Conservation (phyloP, 1,284 basidiomycete genomes). For the Ganoderma meredithae region DNA sequence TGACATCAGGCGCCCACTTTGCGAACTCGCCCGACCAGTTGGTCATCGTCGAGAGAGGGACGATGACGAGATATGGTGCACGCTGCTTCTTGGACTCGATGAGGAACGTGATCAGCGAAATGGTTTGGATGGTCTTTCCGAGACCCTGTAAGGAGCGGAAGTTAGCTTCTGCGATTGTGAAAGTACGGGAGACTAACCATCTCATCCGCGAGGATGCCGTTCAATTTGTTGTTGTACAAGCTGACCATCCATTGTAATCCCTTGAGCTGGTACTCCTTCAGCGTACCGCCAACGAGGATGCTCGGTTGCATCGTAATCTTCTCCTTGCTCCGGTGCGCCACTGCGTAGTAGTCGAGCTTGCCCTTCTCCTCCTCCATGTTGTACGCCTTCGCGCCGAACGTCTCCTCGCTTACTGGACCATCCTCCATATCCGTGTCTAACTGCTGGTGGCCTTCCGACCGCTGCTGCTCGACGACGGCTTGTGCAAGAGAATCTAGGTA, state of each 20-base stretch:
- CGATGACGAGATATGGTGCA: conserved; percentile 97
- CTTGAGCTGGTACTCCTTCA: conserved; percentile 95
- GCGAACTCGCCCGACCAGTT: conserved; percentile 99
- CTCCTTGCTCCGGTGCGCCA: conserved; percentile 95
- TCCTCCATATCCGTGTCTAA: conserved; percentile 55
- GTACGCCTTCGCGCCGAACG: conserved; percentile 85
- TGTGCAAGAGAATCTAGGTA: conserved; percentile 97
- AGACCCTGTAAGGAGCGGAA: conserved; percentile 72
- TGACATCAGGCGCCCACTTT: conserved; percentile 94
- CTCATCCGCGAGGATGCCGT: conserved; percentile 97
- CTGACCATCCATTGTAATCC: conserved; percentile 99
- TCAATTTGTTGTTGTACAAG: conserved; percentile 97
- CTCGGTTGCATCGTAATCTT: conserved; percentile 85
- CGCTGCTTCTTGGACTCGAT: conserved; percentile 93
- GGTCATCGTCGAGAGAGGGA: conserved; percentile 97
- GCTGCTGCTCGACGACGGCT: conserved; percentile 95
- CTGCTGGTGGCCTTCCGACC: conserved; percentile 62
- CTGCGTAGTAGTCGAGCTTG: conserved; percentile 97
- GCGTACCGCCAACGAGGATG: conserved; percentile 83
- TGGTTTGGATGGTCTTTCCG: conserved; percentile 96
- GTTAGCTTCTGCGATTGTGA: not conserved
- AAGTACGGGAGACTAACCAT: conserved; percentile 71
- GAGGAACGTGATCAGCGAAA: conserved; percentile 95
- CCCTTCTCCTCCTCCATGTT: conserved; percentile 64
- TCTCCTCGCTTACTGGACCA: conserved; percentile 85